Base-by-base conservation (phyloP, 495 filamentous ascomycete species). In the Lophium mytilinum region DNA sequence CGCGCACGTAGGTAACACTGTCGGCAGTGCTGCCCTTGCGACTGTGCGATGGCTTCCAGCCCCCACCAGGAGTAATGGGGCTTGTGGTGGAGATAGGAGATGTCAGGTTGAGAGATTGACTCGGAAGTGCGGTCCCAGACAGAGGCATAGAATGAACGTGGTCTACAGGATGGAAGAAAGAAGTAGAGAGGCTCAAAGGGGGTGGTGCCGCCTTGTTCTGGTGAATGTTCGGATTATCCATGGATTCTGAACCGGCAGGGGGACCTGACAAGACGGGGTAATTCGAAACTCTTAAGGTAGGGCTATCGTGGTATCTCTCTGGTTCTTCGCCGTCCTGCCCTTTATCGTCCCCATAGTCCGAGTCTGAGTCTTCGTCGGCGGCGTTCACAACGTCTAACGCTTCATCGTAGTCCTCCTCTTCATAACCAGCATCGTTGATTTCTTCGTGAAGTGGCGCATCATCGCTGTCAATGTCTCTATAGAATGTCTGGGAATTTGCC, bases 1-100 rank as follows among this genome's bases (percentile, higher is more conserved):
- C 73, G 6, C 62, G 48, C 37, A 73, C 68, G 57, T 75, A 74
- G 17, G 72, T 58, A 30, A 73, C 66, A 37, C 68, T 69, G 51
- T 73, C 72, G 18, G 69, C 61, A 12, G 65, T 63, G 41, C 69
- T 72, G 9, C 64, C 67, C 17, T 66, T 68, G 33, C 72, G 56
- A 54, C 63, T 64, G 49, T 73, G 72, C 33, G 46, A 52, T n/a
- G 40, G 50, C 33, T 48, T 53, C 55, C 61, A 60, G n/a, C 37
- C 43, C 3, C 62, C 58, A 15, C 58, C 41, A 0, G 58, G 58
- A 17, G 62, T 61, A 5, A 57, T 49, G 7, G 62, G 62, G 43
- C 50, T 56, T 1, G 42, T 56, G 1, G 58, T 49, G 11, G 58
- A 61, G 40, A 62, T 54, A 4, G 62, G 62, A 0, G 58, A 61